Percentiles rank a stretch among this genome's conserved stretches.
Evolutionary conservation across 371 early-diverging fungal species (phyloP).

Genomic region (Sporodiniella umbellata): DNA sequence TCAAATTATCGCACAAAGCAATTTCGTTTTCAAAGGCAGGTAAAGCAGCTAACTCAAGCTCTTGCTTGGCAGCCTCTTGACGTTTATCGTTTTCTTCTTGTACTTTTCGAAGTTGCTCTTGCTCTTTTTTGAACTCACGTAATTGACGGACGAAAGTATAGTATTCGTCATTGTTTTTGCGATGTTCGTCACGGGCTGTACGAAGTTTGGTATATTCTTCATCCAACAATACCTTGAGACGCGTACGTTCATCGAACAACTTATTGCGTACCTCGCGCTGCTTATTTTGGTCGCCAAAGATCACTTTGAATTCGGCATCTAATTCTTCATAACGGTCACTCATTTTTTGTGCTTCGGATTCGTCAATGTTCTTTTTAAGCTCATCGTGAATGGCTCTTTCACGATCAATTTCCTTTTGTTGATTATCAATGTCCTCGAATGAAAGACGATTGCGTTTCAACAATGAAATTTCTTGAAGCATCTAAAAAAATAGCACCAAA

Average conservation of each 20-base stretch:
- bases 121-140: conserved; percentile 63
- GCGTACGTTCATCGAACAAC: conserved; percentile 75
- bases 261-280: conserved; percentile 63
- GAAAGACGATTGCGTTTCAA: conserved; percentile 78
- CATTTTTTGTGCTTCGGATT: conserved; percentile 59
- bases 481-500: conserved; percentile 15
- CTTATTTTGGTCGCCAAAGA: conserved; percentile 60
- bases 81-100: conserved; percentile 66
- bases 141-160: conserved; percentile 74
- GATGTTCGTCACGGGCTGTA: conserved; percentile 67
- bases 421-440: conserved; percentile 65
- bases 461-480: conserved; percentile 76
- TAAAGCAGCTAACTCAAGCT: conserved; percentile 82
- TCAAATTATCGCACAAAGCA: conserved; percentile 71
- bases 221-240: conserved; percentile 70
- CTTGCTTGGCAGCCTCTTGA: conserved; percentile 63
- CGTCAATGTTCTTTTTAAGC: conserved; percentile 66
- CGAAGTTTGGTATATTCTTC: conserved; percentile 67
- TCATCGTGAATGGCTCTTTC: conserved; percentile 68
- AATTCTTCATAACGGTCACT: conserved; percentile 65
- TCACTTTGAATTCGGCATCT: conserved; percentile 64
- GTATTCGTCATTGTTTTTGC: conserved; percentile 74
- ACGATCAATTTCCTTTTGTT: conserved; percentile 68
- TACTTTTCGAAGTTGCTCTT: conserved; percentile 61
- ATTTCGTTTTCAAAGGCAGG: conserved; percentile 91